A percentile compares a stretch with the other conserved stretches of the same genome.
Conservation (phyloP, 305 asterid genomes). For the Fraxinus dipetala region DNA sequence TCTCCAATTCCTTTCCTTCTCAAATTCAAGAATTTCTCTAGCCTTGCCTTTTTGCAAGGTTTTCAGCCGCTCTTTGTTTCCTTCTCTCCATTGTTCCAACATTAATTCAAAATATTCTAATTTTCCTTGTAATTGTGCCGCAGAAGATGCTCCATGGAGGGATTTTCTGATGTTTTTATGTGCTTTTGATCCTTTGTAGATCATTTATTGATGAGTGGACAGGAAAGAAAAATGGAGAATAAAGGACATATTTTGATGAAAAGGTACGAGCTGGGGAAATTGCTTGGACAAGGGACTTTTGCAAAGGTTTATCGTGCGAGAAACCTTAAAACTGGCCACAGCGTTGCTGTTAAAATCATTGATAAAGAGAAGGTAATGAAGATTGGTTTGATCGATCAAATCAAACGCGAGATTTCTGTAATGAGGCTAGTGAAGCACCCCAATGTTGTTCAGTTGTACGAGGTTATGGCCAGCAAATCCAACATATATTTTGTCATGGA, state of each 20-base stretch:
- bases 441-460: conserved; percentile 43
- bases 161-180: neutral
- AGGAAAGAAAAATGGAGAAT: conserved; percentile 27
- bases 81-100: neutral
- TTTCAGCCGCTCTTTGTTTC: neutral
- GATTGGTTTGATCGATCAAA: conserved; percentile 44
- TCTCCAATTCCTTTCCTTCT: neutral
- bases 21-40: neutral
- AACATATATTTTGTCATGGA: conserved; percentile 50
- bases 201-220: conserved; percentile 8
- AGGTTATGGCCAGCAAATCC: conserved; percentile 53
- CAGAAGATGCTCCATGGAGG: neutral
- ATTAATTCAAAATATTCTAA: neutral
- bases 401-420: conserved; percentile 50
- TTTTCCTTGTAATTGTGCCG: neutral
- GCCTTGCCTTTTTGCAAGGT: neutral
- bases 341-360: conserved; percentile 43
- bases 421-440: conserved; percentile 48
- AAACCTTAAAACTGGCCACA: conserved; percentile 33
- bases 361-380: conserved; percentile 44
- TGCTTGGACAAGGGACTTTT: conserved; percentile 49
- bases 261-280: conserved; percentile 44
- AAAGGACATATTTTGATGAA: conserved; percentile 39
- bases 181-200: neutral
- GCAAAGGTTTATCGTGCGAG: conserved; percentile 46